Percentiles rank a stretch among this genome's conserved stretches.
Conservation (phyloP, 768 basidiomycete genomes). For the Leccinum arenicola region DNA sequence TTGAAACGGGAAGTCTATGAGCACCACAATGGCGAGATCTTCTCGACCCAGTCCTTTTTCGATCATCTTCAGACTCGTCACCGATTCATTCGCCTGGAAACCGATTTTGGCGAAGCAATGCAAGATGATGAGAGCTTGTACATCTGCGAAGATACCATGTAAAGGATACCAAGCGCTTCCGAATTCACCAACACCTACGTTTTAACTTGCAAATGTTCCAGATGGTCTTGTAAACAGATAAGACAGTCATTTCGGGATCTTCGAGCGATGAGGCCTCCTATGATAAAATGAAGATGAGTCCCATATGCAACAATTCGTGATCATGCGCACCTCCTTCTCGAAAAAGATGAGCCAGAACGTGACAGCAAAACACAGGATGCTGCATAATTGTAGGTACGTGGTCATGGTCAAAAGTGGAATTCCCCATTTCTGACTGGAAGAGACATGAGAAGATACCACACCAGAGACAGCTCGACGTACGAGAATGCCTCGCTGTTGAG, state of each 20-base stretch:
- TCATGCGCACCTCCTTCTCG: slow-evolving; percentile 76
- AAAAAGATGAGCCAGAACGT: slow-evolving; percentile 86
- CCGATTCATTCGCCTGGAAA: slow-evolving; percentile 91
- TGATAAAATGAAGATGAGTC: neutral
- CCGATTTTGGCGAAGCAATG: slow-evolving; percentile 93
- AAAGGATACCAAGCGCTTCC: neutral
- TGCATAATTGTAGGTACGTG: slow-evolving; percentile 86
- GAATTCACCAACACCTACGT: slow-evolving; percentile 48
- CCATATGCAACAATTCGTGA: neutral
- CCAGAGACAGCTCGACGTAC: slow-evolving; percentile 38
- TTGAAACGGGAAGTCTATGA: slow-evolving; percentile 98
- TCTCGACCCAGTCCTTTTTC: slow-evolving; percentile 96
- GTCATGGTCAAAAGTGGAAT: slow-evolving; percentile 68
- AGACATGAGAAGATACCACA: slow-evolving; percentile 8
- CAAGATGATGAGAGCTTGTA: slow-evolving; percentile 82
- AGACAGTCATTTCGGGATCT: slow-evolving; percentile 86
- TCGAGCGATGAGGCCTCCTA: slow-evolving; percentile 75
- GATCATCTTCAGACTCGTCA: slow-evolving; percentile 88
- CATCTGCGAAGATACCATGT: slow-evolving; percentile 50
- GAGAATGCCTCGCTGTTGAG: slow-evolving; percentile 93
- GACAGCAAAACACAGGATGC: slow-evolving; percentile 73
- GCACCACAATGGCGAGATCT: slow-evolving; percentile 91
- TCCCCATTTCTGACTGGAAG: slow-evolving; percentile 66
- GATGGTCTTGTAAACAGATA: slow-evolving; percentile 88
- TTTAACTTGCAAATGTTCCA: slow-evolving; percentile 90